These are phyloP conservation scores for Gigaspora rosea DNA, from an alignment of 192 early-diverging fungal species.

Conservation along the genomic window DNA sequence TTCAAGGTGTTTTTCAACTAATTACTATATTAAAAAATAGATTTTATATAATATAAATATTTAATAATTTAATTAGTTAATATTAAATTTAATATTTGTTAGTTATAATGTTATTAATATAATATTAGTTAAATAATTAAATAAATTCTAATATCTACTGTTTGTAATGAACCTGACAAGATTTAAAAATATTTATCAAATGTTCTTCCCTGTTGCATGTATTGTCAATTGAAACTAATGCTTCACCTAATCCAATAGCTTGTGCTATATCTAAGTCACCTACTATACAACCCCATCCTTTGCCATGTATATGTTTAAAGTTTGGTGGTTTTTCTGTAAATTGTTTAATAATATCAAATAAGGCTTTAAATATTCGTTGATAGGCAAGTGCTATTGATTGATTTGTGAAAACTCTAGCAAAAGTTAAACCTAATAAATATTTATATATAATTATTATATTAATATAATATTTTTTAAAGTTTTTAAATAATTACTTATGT, in stretches of 20 bases:
- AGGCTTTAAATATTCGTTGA: not conserved
- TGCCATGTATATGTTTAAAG: not conserved
- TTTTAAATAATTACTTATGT: not conserved
- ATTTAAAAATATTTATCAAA: conserved; percentile 16
- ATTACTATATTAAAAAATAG: not conserved
- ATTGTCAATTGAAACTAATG: not conserved
- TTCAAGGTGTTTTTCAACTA: not conserved
- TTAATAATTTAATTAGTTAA: not conserved
- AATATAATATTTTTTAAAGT: not conserved
- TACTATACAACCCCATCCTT: not conserved
- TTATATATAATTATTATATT: no score
- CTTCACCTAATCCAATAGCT: not conserved
- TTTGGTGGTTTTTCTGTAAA: not conserved
- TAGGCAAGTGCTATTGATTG: not conserved
- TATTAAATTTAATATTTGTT: not conserved
- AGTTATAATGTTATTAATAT: not conserved
- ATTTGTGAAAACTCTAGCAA: not conserved
- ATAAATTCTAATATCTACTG: no score
- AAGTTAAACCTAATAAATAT: not conserved
- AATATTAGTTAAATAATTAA: no score
- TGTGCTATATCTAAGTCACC: not conserved
- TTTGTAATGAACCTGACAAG: conserved; percentile 4
- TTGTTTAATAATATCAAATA: not conserved
- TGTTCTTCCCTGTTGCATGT: not conserved
- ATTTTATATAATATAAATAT: no score